Evolutionary conservation across 2,329 filamentous ascomycete genomes (phyloP).

Genomic region (Paraconiothyrium brasiliense): DNA sequence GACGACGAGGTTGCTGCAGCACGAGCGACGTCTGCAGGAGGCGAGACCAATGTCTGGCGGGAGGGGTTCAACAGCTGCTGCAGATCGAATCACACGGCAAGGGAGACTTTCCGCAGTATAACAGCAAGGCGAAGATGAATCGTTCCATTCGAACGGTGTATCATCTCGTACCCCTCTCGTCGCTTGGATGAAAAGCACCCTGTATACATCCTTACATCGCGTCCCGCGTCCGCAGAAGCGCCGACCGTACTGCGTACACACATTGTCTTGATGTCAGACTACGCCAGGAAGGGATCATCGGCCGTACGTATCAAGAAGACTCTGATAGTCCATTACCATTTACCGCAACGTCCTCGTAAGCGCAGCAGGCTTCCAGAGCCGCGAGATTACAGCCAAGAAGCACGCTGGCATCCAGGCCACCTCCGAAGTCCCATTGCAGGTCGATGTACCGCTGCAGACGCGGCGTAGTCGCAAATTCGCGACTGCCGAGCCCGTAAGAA

Average conservation of each 20-base stretch:
- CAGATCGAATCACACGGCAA: conserved; percentile 1
- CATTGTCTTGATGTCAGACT: neutral
- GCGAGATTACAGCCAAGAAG: neutral
- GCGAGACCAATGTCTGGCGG: neutral
- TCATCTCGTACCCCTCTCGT: neutral
- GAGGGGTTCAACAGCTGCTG: neutral
- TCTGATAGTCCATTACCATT: neutral
- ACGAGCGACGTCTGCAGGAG: neutral
- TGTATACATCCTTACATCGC: neutral
- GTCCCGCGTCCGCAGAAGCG: neutral
- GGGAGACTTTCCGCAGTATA: neutral
- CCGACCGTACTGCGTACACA: neutral
- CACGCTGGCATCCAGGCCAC: neutral
- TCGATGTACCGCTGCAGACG: neutral
- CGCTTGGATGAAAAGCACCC: neutral
- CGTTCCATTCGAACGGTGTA: neutral
- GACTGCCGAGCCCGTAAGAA: neutral
- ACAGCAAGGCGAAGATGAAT: neutral
- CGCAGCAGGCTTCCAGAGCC: neutral
- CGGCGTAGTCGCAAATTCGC: neutral
- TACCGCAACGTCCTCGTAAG: neutral
- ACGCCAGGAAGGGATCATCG: neutral
- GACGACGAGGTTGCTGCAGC: no score
- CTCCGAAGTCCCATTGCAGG: neutral
- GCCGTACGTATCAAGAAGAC: no score